Evolutionary conservation across 2,329 filamentous ascomycete species (phyloP).

Genomic region (Calonectria pteridis): DNA sequence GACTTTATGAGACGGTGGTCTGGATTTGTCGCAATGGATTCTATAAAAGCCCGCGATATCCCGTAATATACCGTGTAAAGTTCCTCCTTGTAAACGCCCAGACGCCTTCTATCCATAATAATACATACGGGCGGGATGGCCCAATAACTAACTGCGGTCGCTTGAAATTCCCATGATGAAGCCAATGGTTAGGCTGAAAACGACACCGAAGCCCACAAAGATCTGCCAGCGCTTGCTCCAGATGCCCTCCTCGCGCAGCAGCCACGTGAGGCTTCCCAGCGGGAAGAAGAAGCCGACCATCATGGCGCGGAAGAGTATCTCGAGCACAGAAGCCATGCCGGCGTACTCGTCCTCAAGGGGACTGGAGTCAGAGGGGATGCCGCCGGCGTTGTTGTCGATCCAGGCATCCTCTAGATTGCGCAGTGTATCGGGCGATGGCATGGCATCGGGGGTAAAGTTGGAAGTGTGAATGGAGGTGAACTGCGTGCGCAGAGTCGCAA

Average conservation of each 20-base stretch:
- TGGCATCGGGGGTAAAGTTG: conserved; percentile 87
- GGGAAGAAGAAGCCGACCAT: conserved; percentile 97
- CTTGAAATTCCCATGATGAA: conserved; percentile 66
- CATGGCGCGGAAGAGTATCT: conserved; percentile 89
- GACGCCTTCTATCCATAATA: conserved; percentile 18
- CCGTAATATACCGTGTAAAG: conserved; percentile 27
- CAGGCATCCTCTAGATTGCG: conserved; percentile 88
- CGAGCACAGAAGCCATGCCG: conserved; percentile 70
- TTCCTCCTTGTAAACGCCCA: conserved; percentile 18
- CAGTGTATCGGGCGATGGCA: conserved; percentile 83
- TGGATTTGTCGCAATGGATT: conserved; percentile 33
- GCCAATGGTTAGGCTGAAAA: conserved; percentile 84
- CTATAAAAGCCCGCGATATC: conserved; percentile 32
- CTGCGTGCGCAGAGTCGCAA: conserved; percentile 86
- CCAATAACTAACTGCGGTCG: conserved; percentile 39
- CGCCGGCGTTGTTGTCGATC: conserved; percentile 78
- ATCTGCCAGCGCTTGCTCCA: conserved; percentile 88
- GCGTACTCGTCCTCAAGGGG: conserved; percentile 61
- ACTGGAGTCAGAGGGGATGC: conserved; percentile 53
- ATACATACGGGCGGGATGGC: not conserved
- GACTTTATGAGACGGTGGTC: conserved; percentile 17
- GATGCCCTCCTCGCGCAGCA: conserved; percentile 87
- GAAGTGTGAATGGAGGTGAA: conserved; percentile 88
- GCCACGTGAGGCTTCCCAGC: conserved; percentile 85
- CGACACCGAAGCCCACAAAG: conserved; percentile 86